phyloP scores from a whole-genome alignment of 2,329 filamentous ascomycete species.

The Bipolaris bicolor region DNA sequence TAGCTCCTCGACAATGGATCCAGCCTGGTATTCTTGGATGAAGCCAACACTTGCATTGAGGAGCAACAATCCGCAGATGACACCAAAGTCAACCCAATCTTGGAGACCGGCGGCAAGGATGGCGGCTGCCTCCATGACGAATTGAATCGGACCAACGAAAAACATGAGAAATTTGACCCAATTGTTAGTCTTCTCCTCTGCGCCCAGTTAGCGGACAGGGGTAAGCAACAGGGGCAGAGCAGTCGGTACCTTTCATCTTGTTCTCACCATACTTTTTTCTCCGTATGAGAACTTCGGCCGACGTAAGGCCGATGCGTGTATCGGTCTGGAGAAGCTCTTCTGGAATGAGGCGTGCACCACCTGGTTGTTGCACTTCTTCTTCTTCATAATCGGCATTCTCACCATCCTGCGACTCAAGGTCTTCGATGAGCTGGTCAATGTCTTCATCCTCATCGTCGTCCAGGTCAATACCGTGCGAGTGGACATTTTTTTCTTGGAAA shows the following conservation, averaged over 20 bases:
- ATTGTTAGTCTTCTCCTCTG: slow-evolving; percentile 83
- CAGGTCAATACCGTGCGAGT: slow-evolving; percentile 42
- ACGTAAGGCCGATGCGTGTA: slow-evolving; percentile 72
- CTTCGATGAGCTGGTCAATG: slow-evolving; percentile 85
- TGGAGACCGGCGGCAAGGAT: slow-evolving; percentile 81
- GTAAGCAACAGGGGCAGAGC: background rate
- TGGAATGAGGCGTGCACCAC: slow-evolving; percentile 66
- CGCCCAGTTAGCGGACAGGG: slow-evolving; percentile 18
- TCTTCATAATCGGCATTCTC: slow-evolving; percentile 70
- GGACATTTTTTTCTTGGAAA: slow-evolving; percentile 11
- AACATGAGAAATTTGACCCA: slow-evolving; percentile 81
- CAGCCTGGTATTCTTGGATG: slow-evolving; percentile 87
- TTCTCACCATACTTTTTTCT: slow-evolving; percentile 82
- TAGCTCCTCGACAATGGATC: slow-evolving; percentile 86
- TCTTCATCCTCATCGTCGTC: slow-evolving; percentile 81
- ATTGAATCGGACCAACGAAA: slow-evolving; percentile 89
- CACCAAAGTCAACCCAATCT: slow-evolving; percentile 93
- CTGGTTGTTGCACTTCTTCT: slow-evolving; percentile 59
- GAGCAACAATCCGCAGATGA: slow-evolving; percentile 81
- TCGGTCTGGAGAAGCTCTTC: slow-evolving; percentile 82
- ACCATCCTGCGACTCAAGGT: slow-evolving; percentile 82
- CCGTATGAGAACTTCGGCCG: slow-evolving; percentile 67
- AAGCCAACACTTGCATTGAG: slow-evolving; percentile 88
- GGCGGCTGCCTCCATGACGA: slow-evolving; percentile 87
- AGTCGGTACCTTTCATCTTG: slow-evolving; percentile 69